phyloP scores from a whole-genome alignment of 2,329 filamentous ascomycete species.

The Talaromyces sp. region DNA sequence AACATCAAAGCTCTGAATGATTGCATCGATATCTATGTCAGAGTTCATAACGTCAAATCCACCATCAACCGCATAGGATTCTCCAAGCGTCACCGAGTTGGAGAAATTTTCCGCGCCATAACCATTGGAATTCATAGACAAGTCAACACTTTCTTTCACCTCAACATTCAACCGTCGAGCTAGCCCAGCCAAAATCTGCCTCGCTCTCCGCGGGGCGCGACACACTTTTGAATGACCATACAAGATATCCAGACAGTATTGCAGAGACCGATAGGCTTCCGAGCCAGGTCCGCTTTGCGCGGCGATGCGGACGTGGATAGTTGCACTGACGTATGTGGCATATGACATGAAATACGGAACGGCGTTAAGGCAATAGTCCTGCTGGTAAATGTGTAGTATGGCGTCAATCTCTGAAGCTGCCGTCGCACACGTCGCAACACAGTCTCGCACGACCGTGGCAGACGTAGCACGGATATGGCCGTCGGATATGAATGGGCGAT shows the following conservation, averaged over 20 bases:
- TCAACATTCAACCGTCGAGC: constrained; percentile 15
- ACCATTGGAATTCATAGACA: neutral
- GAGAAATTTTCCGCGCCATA: neutral
- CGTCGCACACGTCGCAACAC: constrained; percentile 26
- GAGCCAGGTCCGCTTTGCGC: constrained; percentile 19
- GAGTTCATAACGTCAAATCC: constrained; percentile 8
- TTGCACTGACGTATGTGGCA: constrained; percentile 50
- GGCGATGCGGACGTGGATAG: constrained; percentile 48
- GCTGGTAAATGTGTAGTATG: constrained; percentile 29
- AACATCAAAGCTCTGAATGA: constrained; percentile 21
- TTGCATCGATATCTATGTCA: constrained; percentile 21
- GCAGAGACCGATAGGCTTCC: constrained; percentile 21
- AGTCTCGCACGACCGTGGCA: constrained; percentile 17
- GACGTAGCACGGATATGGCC: constrained; percentile 4
- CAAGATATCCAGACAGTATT: constrained; percentile 17
- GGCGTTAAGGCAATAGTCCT: constrained; percentile 35
- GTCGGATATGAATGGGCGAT: constrained; percentile 12
- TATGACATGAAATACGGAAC: constrained; percentile 47
- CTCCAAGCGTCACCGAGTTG: neutral
- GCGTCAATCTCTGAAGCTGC: constrained; percentile 32
- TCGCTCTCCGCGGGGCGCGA: constrained; percentile 18
- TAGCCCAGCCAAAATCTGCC: constrained; percentile 17
- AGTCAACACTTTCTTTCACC: constrained; percentile 1
- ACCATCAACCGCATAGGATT: neutral
- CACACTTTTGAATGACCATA: constrained; percentile 16